Percentiles rank a stretch among this genome's conserved stretches.
Conservation (phyloP, 2,329 filamentous ascomycete species). For the Davidsoniella neocaledoniae region DNA sequence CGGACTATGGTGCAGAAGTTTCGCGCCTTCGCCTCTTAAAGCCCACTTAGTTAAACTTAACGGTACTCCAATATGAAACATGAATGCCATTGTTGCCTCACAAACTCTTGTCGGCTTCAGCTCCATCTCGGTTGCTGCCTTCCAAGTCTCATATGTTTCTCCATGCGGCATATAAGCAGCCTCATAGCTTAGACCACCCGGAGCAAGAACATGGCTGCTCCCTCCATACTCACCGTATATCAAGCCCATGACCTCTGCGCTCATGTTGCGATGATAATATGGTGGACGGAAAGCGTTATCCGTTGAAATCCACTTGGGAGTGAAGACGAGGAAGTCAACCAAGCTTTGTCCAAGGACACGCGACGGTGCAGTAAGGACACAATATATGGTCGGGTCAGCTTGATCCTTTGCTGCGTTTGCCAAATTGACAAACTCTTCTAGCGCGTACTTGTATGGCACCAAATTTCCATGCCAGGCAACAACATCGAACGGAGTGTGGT, state of each 20-base stretch:
- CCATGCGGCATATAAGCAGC: constrained; percentile 22
- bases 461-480: constrained; percentile 59
- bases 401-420: constrained; percentile 45
- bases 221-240: constrained; percentile 23
- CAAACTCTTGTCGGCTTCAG: constrained; percentile 27
- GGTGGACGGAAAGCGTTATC: constrained; percentile 46
- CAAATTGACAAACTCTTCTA: constrained; percentile 40
- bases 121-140: constrained; percentile 22
- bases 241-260: constrained; percentile 39
- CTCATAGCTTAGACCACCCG: constrained; percentile 20
- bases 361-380: constrained; percentile 44
- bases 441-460: constrained; percentile 40
- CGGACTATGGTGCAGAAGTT: constrained; percentile 11
- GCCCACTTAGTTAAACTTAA: constrained; percentile 17
- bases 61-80: constrained; percentile 23
- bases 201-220: constrained; percentile 17
- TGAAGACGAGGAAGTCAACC: constrained; percentile 51
- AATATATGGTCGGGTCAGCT: constrained; percentile 49
- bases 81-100: constrained; percentile 31
- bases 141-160: constrained; percentile 20
- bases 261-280: constrained; percentile 47
- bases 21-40: constrained; percentile 15
- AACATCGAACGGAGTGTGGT: constrained; percentile 53
- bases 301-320: constrained; percentile 46
- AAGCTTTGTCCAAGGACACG: constrained; percentile 35